Conservation (phyloP, 108 stramenopile genomes). For the Mediolabrus comicus region DNA sequence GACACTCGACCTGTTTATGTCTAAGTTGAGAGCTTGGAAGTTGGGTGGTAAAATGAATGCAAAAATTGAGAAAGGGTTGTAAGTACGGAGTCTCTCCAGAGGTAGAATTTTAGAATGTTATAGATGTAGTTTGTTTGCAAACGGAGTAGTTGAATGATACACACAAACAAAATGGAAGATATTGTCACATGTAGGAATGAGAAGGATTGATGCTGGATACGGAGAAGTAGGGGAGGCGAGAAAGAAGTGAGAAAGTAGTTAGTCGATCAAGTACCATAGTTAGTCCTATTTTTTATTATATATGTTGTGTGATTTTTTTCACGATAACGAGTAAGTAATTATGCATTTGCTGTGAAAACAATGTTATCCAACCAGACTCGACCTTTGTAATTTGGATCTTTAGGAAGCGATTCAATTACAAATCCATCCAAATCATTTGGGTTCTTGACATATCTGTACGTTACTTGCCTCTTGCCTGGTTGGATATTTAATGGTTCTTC, state of each 20-base stretch:
- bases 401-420: slow-evolving; percentile 15
- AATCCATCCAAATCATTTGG: slow-evolving; percentile 31
- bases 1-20: slow-evolving; percentile 78
- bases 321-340: background rate
- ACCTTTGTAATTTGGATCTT: slow-evolving; percentile 9
- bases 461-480: slow-evolving; percentile 41
- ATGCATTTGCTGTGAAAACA: slow-evolving; percentile 20
- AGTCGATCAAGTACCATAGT: background rate
- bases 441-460: slow-evolving; percentile 34
- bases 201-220: too few species aligned
- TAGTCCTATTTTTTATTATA: background rate
- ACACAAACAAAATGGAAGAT: too few species aligned
- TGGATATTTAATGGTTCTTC: slow-evolving; percentile 23
- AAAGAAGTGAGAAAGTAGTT: too few species aligned
- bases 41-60: slow-evolving; percentile 18
- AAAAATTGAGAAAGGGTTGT: slow-evolving; percentile 45
- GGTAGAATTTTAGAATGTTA: too few species aligned
- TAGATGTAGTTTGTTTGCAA: too few species aligned
- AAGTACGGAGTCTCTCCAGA: background rate
- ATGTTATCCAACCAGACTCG: slow-evolving; percentile 42
- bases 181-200: too few species aligned
- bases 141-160: too few species aligned
- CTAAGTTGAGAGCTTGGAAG: slow-evolving; percentile 53
- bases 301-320: too few species aligned
- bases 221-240: too few species aligned